These are phyloP conservation scores for Aspergillus candidus DNA, from an alignment of 2,329 filamentous ascomycete species.

Conservation along the genomic window DNA sequence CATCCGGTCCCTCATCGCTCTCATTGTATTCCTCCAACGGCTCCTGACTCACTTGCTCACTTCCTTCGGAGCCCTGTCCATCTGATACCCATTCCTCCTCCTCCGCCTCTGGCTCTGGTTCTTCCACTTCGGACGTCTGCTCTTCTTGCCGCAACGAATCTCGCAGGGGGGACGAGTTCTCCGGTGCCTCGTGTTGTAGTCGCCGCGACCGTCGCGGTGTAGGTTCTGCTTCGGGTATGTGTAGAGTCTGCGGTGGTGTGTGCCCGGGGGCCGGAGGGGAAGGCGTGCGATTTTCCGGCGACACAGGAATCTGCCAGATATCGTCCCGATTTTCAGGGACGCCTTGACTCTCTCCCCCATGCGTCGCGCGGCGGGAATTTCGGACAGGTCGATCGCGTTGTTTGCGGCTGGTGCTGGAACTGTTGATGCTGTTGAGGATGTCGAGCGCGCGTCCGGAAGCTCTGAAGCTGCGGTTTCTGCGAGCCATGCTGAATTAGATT, in stretches of 20 bases:
- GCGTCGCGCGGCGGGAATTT: constrained; percentile 4
- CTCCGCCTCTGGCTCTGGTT: neutral
- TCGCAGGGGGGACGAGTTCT: neutral
- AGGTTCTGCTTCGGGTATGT: neutral
- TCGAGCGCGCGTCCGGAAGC: constrained; percentile 11
- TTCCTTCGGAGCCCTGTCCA: too few species aligned
- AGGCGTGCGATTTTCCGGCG: neutral
- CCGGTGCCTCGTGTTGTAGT: neutral
- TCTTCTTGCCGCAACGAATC: too few species aligned
- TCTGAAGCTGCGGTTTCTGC: constrained; percentile 12
- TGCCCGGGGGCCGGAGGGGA: neutral
- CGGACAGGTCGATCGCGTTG: neutral
- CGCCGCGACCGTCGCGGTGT: too few species aligned
- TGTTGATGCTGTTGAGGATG: constrained; percentile 17
- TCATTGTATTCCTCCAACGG: too few species aligned
- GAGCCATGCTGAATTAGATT: neutral
- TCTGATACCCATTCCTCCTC: neutral
- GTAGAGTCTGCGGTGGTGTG: neutral
- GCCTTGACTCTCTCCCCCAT: neutral
- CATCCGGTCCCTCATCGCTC: too few species aligned
- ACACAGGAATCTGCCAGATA: constrained; percentile 8
- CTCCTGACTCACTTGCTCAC: neutral
- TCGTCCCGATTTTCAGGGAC: constrained; percentile 1
- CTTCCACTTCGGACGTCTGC: neutral
- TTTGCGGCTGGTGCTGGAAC: neutral